Conservation (phyloP, 2,329 filamentous ascomycete genomes). For the Metarhizium robertsii region DNA sequence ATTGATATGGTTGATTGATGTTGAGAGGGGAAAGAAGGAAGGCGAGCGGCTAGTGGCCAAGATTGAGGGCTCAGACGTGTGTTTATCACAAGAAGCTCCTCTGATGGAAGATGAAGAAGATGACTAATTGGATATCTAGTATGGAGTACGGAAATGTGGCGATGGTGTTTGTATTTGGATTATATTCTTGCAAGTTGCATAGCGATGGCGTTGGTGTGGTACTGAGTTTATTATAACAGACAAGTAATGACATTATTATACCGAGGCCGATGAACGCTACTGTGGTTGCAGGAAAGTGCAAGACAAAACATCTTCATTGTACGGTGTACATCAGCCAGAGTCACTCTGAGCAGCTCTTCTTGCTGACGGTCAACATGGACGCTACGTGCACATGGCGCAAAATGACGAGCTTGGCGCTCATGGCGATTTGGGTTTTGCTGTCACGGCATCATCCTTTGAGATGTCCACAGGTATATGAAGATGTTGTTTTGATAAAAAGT, state of each 20-base stretch:
- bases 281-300: too few species aligned
- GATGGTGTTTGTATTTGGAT: not conserved
- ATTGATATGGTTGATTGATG: slow-evolving; percentile 75
- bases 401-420: too few species aligned
- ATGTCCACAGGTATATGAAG: too few species aligned
- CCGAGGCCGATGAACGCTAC: not conserved
- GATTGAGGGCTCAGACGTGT: slow-evolving; percentile 42
- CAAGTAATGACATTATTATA: not conserved
- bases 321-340: too few species aligned
- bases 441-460: too few species aligned
- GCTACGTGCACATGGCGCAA: too few species aligned
- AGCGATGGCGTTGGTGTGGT: slow-evolving; percentile 4
- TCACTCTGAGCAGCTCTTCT: too few species aligned
- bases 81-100: slow-evolving; percentile 8
- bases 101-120: slow-evolving; percentile 15
- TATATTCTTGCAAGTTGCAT: not conserved
- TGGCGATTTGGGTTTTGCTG: too few species aligned
- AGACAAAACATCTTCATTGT: too few species aligned
- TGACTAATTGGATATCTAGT: not conserved
- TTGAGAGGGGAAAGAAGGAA: slow-evolving; percentile 66
- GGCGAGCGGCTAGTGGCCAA: slow-evolving; percentile 53
- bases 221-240: not conserved
- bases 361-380: too few species aligned
- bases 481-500: too few species aligned
- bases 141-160: too few species aligned